A percentile compares a stretch with the other conserved stretches of the same genome.
phyloP scores from a whole-genome alignment of 108 stramenopile genomes.

The Stephanodiscus minutulus region DNA sequence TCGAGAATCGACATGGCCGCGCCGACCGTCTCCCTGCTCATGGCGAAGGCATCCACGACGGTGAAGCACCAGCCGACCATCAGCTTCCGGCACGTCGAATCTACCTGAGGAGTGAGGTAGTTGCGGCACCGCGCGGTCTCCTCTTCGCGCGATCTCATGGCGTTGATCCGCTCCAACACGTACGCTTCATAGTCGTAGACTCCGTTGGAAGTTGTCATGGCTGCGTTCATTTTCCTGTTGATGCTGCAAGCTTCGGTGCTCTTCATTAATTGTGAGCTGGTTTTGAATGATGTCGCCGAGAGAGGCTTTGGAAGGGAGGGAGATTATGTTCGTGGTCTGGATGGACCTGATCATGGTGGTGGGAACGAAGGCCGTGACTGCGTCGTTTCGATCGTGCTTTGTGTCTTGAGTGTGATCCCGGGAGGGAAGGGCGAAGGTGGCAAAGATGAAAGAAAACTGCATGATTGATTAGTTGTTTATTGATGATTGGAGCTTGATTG shows the following conservation, averaged over 20 bases:
- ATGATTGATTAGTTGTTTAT: no score
- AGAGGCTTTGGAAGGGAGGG: no score
- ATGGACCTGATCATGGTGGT: no score
- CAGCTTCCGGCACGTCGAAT: constrained; percentile 24
- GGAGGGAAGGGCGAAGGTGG: no score
- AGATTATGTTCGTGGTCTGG: no score
- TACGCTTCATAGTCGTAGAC: background rate
- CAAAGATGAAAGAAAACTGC: no score
- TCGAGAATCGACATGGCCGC: constrained; percentile 34
- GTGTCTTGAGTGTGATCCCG: no score
- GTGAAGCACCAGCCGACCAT: constrained; percentile 42
- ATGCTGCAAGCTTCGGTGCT: background rate
- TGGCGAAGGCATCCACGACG: constrained; percentile 23
- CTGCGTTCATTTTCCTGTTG: background rate
- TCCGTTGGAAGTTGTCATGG: background rate
- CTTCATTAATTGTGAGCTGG: no score
- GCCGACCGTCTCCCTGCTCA: constrained; percentile 25
- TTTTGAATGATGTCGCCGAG: no score
- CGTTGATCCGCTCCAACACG: constrained; percentile 1
- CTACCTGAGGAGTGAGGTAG: constrained; percentile 23
- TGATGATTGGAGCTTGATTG: no score
- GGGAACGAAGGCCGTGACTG: no score
- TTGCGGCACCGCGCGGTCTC: constrained; percentile 1
- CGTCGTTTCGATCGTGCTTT: no score
- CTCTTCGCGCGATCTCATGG: constrained; percentile 1